Percentiles rank a stretch among this genome's conserved stretches.
These are phyloP conservation scores for Ascosphaera apis DNA, from an alignment of 2,329 filamentous ascomycete species.

Conservation along the genomic window DNA sequence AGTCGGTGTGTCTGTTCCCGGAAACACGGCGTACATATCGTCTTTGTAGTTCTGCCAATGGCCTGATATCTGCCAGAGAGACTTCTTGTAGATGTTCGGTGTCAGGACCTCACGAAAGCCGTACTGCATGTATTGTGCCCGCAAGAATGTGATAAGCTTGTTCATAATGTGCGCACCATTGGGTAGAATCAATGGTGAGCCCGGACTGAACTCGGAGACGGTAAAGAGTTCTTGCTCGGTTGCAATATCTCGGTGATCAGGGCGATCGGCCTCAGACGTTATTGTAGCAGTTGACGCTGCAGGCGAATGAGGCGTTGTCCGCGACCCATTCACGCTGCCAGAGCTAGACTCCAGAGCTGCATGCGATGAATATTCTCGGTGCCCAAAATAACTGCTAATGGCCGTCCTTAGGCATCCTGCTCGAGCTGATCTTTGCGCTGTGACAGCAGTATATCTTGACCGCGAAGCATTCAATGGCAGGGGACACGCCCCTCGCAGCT, in stretches of 20 bases:
- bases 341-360: no score
- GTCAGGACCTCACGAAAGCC: slow-evolving; percentile 78
- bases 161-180: slow-evolving; percentile 68
- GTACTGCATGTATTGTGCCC: slow-evolving; percentile 62
- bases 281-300: not conserved
- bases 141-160: slow-evolving; percentile 57
- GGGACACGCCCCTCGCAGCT: no score
- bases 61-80: slow-evolving; percentile 64
- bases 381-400: no score
- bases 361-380: no score
- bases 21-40: slow-evolving; percentile 62
- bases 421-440: no score
- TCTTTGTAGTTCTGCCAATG: slow-evolving; percentile 79
- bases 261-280: slow-evolving; percentile 5
- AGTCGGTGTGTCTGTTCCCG: no score
- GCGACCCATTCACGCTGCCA: no score
- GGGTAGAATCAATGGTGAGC: slow-evolving; percentile 65
- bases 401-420: no score
- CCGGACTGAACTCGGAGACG: slow-evolving; percentile 57
- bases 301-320: not conserved
- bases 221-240: slow-evolving; percentile 50
- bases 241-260: slow-evolving; percentile 28
- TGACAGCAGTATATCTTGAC: no score
- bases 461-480: no score
- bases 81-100: slow-evolving; percentile 75